Percentiles rank a stretch among this genome's conserved stretches.
phyloP scores from a whole-genome alignment of 2,329 filamentous ascomycete genomes.

The Verticillium tricorpus region DNA sequence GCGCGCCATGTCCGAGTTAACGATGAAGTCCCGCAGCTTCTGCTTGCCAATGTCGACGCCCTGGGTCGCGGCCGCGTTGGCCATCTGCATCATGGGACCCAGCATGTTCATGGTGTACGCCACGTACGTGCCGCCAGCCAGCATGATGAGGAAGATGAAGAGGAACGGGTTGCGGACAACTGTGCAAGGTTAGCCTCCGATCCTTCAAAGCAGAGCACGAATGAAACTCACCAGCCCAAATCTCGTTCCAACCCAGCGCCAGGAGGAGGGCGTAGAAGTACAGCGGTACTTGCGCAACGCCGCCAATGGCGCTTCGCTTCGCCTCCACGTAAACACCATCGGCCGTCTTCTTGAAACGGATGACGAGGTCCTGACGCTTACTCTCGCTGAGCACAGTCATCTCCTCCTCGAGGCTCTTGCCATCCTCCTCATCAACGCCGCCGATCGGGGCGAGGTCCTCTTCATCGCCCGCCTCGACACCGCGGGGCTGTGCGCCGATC shows the following conservation, averaged over 20 bases:
- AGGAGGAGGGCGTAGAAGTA: constrained; percentile 92
- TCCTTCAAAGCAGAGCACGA: neutral
- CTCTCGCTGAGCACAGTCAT: constrained; percentile 90
- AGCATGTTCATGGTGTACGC: constrained; percentile 93
- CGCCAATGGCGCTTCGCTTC: constrained; percentile 92
- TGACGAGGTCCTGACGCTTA: constrained; percentile 85
- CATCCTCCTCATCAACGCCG: constrained; percentile 90
- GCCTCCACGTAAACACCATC: constrained; percentile 98
- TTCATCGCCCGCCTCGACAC: constrained; percentile 76
- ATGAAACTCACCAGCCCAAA: constrained; percentile 72
- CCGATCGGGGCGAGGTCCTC: constrained; percentile 87
- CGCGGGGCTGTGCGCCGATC: constrained; percentile 72
- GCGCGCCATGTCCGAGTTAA: constrained; percentile 77
- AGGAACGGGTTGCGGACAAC: constrained; percentile 92
- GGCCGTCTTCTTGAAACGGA: constrained; percentile 96
- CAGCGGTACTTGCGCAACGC: constrained; percentile 86
- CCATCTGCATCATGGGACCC: constrained; percentile 94
- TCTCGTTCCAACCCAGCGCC: constrained; percentile 97
- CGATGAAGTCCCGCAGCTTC: constrained; percentile 83
- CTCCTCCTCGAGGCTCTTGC: constrained; percentile 91
- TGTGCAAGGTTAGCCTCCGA: constrained; percentile 30
- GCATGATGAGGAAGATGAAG: constrained; percentile 80
- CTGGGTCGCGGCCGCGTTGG: constrained; percentile 80
- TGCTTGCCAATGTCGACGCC: constrained; percentile 89
- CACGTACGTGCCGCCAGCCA: constrained; percentile 74